Evolutionary conservation across 2,329 filamentous ascomycete genomes (phyloP).

Genomic region (Penicillium sp.): DNA sequence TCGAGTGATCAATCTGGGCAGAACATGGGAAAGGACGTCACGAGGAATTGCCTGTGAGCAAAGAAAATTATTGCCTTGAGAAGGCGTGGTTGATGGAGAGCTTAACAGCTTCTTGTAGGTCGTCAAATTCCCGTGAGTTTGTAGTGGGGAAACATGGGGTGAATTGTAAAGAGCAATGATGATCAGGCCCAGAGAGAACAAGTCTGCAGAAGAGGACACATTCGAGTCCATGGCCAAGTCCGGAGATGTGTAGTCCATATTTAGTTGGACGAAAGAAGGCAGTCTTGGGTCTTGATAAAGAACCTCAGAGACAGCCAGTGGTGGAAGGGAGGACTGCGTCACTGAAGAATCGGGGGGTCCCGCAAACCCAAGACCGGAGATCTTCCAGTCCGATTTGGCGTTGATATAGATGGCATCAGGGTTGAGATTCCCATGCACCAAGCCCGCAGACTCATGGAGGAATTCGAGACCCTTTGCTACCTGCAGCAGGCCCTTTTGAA

Average conservation of each 20-base stretch:
- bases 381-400: conserved; percentile 97
- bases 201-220: conserved; percentile 77
- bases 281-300: conserved; percentile 82
- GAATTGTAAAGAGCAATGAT: conserved; percentile 90
- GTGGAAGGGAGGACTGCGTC: conserved; percentile 70
- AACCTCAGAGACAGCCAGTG: conserved; percentile 77
- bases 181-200: conserved; percentile 88
- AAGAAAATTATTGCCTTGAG: conserved; percentile 77
- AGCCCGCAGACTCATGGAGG: conserved; percentile 86
- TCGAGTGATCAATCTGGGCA: conserved; percentile 82
- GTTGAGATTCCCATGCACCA: conserved; percentile 92
- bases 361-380: conserved; percentile 88
- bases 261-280: conserved; percentile 77
- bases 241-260: conserved; percentile 89
- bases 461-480: conserved; percentile 93
- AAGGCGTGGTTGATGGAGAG: conserved; percentile 74
- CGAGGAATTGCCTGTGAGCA: conserved; percentile 74
- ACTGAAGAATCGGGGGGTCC: conserved; percentile 74
- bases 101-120: conserved; percentile 82
- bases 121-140: conserved; percentile 74
- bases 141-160: conserved; percentile 83
- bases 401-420: conserved; percentile 94
- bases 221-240: conserved; percentile 93
- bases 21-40: conserved; percentile 69
- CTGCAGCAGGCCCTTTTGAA: conserved; percentile 92